These are phyloP conservation scores for Candida sp. DNA, from an alignment of 1,139 yeast species.

Conservation along the genomic window DNA sequence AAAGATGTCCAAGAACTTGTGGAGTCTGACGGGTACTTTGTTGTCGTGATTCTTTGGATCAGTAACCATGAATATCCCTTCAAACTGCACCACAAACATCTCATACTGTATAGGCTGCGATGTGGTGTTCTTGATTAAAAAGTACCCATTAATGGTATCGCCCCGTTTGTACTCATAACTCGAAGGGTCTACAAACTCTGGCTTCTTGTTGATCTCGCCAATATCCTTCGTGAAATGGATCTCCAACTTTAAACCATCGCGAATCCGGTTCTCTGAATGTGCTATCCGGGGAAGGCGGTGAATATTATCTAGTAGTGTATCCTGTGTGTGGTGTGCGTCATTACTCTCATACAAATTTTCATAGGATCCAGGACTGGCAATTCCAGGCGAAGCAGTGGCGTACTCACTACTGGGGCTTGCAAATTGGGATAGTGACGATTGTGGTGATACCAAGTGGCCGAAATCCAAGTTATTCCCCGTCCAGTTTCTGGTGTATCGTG, in stretches of 20 bases:
- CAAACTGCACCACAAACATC: conserved; percentile 46
- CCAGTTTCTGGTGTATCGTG: conserved; percentile 9
- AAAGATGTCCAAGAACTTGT: conserved; percentile 40
- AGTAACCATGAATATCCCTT: conserved; percentile 32
- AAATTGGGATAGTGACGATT: not conserved
- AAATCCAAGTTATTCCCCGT: not conserved
- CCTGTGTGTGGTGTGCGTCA: conserved; percentile 29
- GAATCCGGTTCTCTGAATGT: conserved; percentile 24
- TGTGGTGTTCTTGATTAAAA: conserved; percentile 31
- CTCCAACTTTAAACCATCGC: conserved; percentile 30
- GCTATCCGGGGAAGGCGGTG: conserved; percentile 38
- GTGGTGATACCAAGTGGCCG: not conserved
- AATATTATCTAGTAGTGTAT: conserved; percentile 43
- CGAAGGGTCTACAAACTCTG: conserved; percentile 37
- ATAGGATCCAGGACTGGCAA: not conserved
- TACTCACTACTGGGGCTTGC: not conserved
- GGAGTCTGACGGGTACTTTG: conserved; percentile 17
- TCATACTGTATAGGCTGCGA: conserved; percentile 35
- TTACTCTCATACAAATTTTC: not conserved
- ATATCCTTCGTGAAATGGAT: conserved; percentile 40
- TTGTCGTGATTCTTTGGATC: conserved; percentile 14
- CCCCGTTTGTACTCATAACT: conserved; percentile 44
- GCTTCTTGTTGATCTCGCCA: conserved; percentile 30
- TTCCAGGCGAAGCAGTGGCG: not conserved
- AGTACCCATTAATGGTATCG: conserved; percentile 43